phyloP scores from a whole-genome alignment of 148 eudicot species.

The Chenopodium album region DNA sequence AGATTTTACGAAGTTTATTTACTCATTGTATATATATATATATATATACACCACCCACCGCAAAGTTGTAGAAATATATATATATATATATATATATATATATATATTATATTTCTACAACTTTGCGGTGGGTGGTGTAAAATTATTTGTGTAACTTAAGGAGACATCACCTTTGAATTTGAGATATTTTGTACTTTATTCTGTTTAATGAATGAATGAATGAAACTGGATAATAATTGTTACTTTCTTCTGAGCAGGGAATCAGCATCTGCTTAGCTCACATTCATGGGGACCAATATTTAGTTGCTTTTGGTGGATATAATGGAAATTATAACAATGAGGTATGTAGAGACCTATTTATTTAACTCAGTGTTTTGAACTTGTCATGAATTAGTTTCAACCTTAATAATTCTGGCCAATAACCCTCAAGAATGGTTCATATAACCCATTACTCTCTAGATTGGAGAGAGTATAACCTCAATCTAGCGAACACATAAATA shows the following conservation, averaged over 20 bases:
- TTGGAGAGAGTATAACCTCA: background rate
- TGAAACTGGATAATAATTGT: background rate
- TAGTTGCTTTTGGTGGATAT: conserved; percentile 96
- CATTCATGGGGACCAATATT: conserved; percentile 55
- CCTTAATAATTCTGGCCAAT: background rate
- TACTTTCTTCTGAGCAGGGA: conserved; percentile 53
- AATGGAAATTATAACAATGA: conserved; percentile 91
- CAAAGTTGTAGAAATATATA: too few species aligned
- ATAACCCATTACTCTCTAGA: background rate
- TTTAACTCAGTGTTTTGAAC: background rate
- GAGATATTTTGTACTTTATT: conserved; percentile 2
- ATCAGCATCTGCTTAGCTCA: conserved; percentile 62
- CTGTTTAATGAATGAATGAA: background rate
- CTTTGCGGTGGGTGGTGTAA: background rate
- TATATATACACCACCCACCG: too few species aligned
- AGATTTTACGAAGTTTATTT: too few species aligned
- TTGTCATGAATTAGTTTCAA: background rate
- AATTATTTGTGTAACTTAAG: background rate
- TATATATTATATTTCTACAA: too few species aligned
- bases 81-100: too few species aligned
- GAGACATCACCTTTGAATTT: background rate
- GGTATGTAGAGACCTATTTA: conserved; percentile 40
- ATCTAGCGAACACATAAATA: background rate
- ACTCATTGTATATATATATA: too few species aligned
- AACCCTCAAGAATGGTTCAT: background rate